Evolutionary conservation across 2,329 filamentous ascomycete genomes (phyloP).

Genomic region (Pyricularia grisea): DNA sequence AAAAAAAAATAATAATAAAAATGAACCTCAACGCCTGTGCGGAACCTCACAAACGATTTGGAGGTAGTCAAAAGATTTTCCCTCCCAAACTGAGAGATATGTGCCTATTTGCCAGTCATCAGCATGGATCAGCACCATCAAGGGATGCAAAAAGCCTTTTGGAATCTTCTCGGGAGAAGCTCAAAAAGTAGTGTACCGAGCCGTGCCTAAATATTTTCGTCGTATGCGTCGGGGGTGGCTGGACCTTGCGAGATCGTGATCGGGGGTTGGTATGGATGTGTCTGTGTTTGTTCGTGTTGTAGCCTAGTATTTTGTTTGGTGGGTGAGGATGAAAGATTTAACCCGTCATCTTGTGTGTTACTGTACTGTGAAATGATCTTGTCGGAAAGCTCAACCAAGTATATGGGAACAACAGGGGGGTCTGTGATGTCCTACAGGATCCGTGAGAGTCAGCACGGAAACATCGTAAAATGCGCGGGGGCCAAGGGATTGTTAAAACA

Average conservation of each 20-base stretch:
- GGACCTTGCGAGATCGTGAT: not conserved
- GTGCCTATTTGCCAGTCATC: conserved; percentile 1
- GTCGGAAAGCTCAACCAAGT: not conserved
- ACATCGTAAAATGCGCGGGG: not conserved
- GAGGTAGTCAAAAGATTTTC: not conserved
- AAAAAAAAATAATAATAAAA: not conserved
- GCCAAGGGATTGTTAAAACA: not conserved
- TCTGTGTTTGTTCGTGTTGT: not conserved
- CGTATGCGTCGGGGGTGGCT: not conserved
- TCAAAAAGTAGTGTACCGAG: conserved; percentile 20
- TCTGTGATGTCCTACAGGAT: not conserved
- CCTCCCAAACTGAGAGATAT: not conserved
- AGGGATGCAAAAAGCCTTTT: not conserved
- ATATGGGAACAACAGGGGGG: not conserved
- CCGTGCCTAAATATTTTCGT: not conserved
- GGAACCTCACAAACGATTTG: not conserved
- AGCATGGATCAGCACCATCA: not conserved
- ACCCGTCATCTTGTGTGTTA: not conserved
- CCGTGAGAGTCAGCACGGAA: not conserved
- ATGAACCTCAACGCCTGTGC: not conserved
- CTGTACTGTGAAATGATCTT: not conserved
- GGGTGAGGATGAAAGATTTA: not conserved
- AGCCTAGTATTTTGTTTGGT: not conserved
- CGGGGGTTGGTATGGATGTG: not conserved
- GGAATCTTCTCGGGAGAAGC: not conserved